These are phyloP conservation scores for Scalesia atractyloides DNA, from an alignment of 129 eudicot genomes.

Conservation along the genomic window DNA sequence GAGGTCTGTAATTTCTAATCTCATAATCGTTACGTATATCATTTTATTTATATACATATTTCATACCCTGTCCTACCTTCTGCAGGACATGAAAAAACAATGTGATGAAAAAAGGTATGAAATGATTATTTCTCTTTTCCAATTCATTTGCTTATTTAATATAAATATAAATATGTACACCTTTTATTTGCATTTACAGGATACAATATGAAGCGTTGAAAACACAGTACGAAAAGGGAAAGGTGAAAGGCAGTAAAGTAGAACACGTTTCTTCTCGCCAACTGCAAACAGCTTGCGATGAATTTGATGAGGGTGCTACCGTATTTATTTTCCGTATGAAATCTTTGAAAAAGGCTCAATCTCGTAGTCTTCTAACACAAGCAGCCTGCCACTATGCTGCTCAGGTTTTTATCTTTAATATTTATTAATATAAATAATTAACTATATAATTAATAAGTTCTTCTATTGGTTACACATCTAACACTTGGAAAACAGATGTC, in stretches of 20 bases:
- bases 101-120: conserved; percentile 80
- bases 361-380: conserved; percentile 90
- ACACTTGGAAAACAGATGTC: conserved; percentile 53
- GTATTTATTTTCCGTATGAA: conserved; percentile 82
- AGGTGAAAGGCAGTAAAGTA: conserved; percentile 51
- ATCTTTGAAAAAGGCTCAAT: conserved; percentile 80
- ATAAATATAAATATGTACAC: neutral
- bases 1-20: conserved; percentile 58
- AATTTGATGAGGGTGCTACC: conserved; percentile 74
- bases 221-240: conserved; percentile 59
- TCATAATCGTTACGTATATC: conserved; percentile 8
- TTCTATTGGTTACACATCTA: conserved; percentile 18
- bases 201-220: conserved; percentile 55
- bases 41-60: neutral
- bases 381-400: conserved; percentile 93
- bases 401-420: conserved; percentile 50
- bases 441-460: neutral
- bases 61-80: conserved; percentile 20
- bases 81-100: conserved; percentile 89
- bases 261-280: conserved; percentile 59
- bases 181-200: conserved; percentile 38
- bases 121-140: conserved; percentile 18
- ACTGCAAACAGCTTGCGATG: conserved; percentile 65
- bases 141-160: neutral
- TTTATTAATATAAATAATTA: neutral